Evolutionary conservation across 257 asterid species (phyloP), one percentile per base, ranked within the genome.

Genomic region (Salvia hispanica): DNA sequence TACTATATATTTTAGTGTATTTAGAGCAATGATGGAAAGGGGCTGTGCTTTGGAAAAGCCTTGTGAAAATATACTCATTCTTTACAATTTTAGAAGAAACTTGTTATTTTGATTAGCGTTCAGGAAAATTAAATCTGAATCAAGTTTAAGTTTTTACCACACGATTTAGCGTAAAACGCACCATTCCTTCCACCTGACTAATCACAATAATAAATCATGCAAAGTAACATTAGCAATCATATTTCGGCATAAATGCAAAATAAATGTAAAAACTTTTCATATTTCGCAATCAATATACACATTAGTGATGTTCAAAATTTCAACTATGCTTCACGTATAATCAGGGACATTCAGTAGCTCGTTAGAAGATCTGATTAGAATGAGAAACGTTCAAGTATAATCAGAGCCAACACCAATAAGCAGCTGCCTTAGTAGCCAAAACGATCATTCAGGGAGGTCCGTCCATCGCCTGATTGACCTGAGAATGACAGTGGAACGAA

Each of bases 381-480:
- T 9, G 58, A 1, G 6, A n/a, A 74, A 63, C 55, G 14, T 69
- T 42, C 7, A 9, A 40, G 40, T 6, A 25, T 28, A 11, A 67
- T 12, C 33, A 55, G 4, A 55, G 25, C 46, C 45, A 4, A 55
- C 72, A 39, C 47, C 66, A 57, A 66, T 16, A 15, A 9, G 9
- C 21, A 8, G 39, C 28, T 0, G 25, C 28, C 34, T 82, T 66
- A 93, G 80, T 90, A 93, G 47, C 99, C 99, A 69, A 83, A 78
- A 31, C 91, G 96, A 69, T 93, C 97, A 71, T 93, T 90, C 74
- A 93, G 72, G 2, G 97, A 82, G 42, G 96, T 93, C 12, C 97
- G 92, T 11, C 95, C 97, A 63, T 93, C 99, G 15, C 99, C 97
- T 0, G 96, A 90, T 84, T 93, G 98, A 51, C 97, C 97, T 92